Base-by-base conservation (phyloP, 805 yeast genomes). In the Candida corydali region DNA sequence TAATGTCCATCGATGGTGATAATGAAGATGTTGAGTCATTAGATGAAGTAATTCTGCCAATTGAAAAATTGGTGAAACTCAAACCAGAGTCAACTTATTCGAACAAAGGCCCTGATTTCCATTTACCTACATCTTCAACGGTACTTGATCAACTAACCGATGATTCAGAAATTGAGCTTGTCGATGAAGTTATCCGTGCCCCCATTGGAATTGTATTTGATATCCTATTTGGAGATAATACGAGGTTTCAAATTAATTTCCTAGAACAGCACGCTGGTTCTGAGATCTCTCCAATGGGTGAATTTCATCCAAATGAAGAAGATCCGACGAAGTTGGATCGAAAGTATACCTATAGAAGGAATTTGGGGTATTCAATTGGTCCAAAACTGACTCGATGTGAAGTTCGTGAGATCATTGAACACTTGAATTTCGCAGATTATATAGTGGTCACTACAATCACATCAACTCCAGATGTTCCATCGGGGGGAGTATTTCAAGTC, bases 401-500 rank as follows among this genome's bases (percentile, higher is more conserved):
- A 22, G 69, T 66, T 5, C 60, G 57, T 3, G 96, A 88, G 47
- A 63, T 69, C 0, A 67, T 85, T 15, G 75, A 78, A 29, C 60
- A 70, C 31, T 60, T 71, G 49, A 82, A 85, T 49, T 65, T 68
- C 35, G 63, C 73, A 4, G 65, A 69, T 12, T 71, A 71, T 45
- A 74, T 86, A 23, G 72, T 78, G 40, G 78, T 87, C 2, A 61
- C 78, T 2, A 77, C 80, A 28, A 66, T 75, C 2, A 78, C 91
- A 0, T 66, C 63, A 27, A 89, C 98, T 0, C 99, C 98, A 0
- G 93, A 87, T 52, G 98, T 93, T 11, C 98, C 99, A 0, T 83
- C 89, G 50, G 99, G 99, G 4, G 73, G 73, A 29, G 73, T 85
- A 1, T 93, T 93, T 56, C 69, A 74, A 22, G 88, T 88, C 1